A percentile compares a stretch with the other conserved stretches of the same genome.
These are phyloP conservation scores for Apiotrichum siamense DNA, from an alignment of 1,284 basidiomycete genomes.

Conservation along the genomic window DNA sequence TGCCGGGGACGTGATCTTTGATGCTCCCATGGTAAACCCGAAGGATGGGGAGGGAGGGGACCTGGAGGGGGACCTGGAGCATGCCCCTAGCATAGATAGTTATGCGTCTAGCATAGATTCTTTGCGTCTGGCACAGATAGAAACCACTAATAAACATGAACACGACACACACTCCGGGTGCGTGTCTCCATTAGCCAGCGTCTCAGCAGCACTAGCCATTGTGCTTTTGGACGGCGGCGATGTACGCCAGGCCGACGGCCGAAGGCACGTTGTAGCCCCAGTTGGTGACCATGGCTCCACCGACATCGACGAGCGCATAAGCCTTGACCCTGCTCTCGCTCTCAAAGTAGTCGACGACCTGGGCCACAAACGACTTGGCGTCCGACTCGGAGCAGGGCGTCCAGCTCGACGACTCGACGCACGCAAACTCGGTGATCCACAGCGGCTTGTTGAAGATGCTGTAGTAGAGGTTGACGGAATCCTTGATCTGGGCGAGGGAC, in stretches of 20 bases:
- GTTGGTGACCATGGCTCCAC: background rate
- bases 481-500: slow-evolving; percentile 36
- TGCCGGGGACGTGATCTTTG: no score
- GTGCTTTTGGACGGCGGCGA: background rate
- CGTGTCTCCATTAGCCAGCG: no score
- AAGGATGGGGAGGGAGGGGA: no score
- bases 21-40: no score
- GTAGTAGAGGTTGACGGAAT: slow-evolving; percentile 42
- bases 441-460: slow-evolving; percentile 44
- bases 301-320: slow-evolving; percentile 15
- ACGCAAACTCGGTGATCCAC: slow-evolving; percentile 46
- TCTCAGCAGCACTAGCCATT: no score
- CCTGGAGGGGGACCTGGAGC: no score
- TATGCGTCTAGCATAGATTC: no score
- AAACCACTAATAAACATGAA: no score
- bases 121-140: no score
- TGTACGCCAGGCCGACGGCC: background rate
- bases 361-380: slow-evolving; percentile 42
- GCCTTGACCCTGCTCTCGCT: slow-evolving; percentile 35
- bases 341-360: slow-evolving; percentile 44
- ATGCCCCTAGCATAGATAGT: no score
- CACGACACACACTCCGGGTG: no score
- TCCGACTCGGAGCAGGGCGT: slow-evolving; percentile 39
- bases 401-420: slow-evolving; percentile 43
- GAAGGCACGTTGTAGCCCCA: background rate